phyloP scores from a whole-genome alignment of 2,329 filamentous ascomycete genomes.

The Aspergillus oerlinghausenensis region DNA sequence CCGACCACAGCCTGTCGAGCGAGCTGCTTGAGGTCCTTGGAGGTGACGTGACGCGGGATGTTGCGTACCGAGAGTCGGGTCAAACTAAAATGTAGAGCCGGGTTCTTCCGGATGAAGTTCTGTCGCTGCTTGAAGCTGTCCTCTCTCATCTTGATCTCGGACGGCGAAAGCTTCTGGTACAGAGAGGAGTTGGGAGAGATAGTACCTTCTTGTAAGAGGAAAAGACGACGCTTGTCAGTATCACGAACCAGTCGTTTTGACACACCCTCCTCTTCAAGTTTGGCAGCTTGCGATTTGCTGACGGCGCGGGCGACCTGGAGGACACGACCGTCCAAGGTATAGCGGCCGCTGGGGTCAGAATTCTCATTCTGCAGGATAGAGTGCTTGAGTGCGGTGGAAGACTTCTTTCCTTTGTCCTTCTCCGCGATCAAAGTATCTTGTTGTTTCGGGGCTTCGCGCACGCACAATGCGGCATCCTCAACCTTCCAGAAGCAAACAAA shows the following conservation, averaged over 20 bases:
- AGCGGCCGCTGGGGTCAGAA: conserved; percentile 74
- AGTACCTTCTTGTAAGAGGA: conserved; percentile 79
- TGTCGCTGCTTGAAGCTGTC: conserved; percentile 82
- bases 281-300: conserved; percentile 71
- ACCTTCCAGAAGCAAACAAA: conserved; percentile 88
- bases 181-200: conserved; percentile 73
- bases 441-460: conserved; percentile 66
- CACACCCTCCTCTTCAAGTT: conserved; percentile 66
- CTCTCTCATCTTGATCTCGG: conserved; percentile 83
- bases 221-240: conserved; percentile 86
- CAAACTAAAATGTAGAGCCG: conserved; percentile 79
- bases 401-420: conserved; percentile 34
- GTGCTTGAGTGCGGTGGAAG: conserved; percentile 55
- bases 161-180: conserved; percentile 68
- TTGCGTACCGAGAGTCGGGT: conserved; percentile 90
- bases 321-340: conserved; percentile 85
- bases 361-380: conserved; percentile 86
- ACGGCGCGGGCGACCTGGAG: conserved; percentile 82
- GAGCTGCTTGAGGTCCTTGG: conserved; percentile 85
- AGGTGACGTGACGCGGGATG: conserved; percentile 73
- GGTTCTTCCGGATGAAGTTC: conserved; percentile 85
- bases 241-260: conserved; percentile 62
- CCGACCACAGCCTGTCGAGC: conserved; percentile 90
- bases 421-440: conserved; percentile 39
- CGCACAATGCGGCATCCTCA: conserved; percentile 70